These are phyloP conservation scores for Ampelomyces quisqualis DNA, from an alignment of 2,329 filamentous ascomycete species.

Conservation along the genomic window DNA sequence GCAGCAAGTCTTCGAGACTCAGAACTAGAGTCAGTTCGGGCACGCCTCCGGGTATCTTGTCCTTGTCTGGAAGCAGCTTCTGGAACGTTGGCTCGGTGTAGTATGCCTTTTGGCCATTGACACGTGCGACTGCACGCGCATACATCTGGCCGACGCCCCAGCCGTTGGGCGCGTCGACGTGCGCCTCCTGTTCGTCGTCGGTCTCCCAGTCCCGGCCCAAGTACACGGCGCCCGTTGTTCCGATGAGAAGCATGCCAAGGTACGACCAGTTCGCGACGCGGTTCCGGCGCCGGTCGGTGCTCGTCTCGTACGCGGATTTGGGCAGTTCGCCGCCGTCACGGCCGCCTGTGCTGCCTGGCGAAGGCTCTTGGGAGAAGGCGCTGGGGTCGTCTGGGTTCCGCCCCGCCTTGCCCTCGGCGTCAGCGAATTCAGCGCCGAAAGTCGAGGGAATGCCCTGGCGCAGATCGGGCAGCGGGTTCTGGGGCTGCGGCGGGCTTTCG, in stretches of 20 bases:
- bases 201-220: conserved; percentile 84
- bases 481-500: conserved; percentile 50
- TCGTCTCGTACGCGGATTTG: conserved; percentile 84
- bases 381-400: conserved; percentile 39
- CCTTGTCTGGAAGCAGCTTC: conserved; percentile 80
- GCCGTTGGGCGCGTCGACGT: conserved; percentile 74
- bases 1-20: conserved; percentile 87
- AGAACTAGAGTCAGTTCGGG: conserved; percentile 91
- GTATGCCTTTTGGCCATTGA: conserved; percentile 77
- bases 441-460: conserved; percentile 95
- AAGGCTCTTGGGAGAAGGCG: conserved; percentile 57
- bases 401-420: conserved; percentile 40
- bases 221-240: conserved; percentile 65
- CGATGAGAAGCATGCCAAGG: conserved; percentile 57
- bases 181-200: conserved; percentile 67
- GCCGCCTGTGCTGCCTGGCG: conserved; percentile 47
- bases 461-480: conserved; percentile 77
- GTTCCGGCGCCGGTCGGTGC: conserved; percentile 78
- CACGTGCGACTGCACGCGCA: conserved; percentile 73
- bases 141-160: conserved; percentile 78
- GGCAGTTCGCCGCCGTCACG: conserved; percentile 67
- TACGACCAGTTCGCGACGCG: conserved; percentile 76
- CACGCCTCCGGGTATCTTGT: conserved; percentile 58
- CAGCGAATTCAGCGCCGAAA: conserved; percentile 71
- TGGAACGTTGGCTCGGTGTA: conserved; percentile 95